Evolutionary conservation across 2,329 filamentous ascomycete genomes (phyloP).

Genomic region (Rutstroemia sp.): DNA sequence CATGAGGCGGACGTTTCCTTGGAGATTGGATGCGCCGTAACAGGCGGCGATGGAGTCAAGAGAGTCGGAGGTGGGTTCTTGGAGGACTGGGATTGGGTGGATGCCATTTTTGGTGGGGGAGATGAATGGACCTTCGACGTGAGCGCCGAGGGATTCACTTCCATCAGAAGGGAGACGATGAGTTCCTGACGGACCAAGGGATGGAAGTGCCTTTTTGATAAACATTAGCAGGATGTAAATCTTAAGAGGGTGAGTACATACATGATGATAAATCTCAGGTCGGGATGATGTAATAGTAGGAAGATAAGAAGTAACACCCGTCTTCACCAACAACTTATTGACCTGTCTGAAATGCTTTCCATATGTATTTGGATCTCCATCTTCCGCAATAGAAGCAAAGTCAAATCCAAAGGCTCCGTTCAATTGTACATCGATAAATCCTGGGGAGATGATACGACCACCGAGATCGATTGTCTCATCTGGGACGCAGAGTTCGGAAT

Average conservation of each 20-base stretch:
- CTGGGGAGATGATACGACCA: constrained; percentile 76
- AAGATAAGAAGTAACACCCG: constrained; percentile 81
- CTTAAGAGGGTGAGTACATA: constrained; percentile 26
- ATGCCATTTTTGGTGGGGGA: constrained; percentile 78
- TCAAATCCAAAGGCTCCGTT: constrained; percentile 93
- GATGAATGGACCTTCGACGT: constrained; percentile 87
- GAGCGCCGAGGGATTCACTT: constrained; percentile 80
- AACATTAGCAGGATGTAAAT: neutral
- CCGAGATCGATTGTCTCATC: constrained; percentile 71
- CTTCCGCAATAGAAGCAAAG: constrained; percentile 70
- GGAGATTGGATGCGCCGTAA: constrained; percentile 67
- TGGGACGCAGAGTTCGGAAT: constrained; percentile 60
- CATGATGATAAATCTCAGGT: constrained; percentile 74
- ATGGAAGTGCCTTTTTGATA: constrained; percentile 55
- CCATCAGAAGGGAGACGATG: constrained; percentile 57
- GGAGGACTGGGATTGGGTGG: constrained; percentile 67
- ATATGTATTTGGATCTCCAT: constrained; percentile 60
- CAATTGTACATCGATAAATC: constrained; percentile 84
- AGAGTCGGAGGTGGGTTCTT: constrained; percentile 43
- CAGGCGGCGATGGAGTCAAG: constrained; percentile 60
- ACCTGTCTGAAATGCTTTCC: constrained; percentile 63
- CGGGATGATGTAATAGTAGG: constrained; percentile 79
- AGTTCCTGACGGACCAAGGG: constrained; percentile 63
- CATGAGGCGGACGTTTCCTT: constrained; percentile 60
- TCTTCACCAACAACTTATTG: constrained; percentile 64